Percentiles rank a stretch among this genome's conserved stretches.
phyloP scores from a whole-genome alignment of 2,329 filamentous ascomycete genomes.

The Colletotrichum simmondsii region DNA sequence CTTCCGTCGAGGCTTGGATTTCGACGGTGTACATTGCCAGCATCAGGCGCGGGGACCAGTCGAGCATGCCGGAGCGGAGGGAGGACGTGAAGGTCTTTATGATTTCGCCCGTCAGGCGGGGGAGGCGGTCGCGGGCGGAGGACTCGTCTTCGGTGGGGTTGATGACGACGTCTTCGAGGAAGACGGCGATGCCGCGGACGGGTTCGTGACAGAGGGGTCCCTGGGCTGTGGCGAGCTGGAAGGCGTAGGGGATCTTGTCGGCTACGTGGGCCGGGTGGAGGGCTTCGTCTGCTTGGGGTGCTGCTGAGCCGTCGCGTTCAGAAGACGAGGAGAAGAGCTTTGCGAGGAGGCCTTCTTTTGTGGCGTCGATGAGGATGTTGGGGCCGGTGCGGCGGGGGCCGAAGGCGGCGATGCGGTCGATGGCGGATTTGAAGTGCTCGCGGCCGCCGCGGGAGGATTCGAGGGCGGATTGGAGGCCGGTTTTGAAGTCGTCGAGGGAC shows the following conservation, averaged over 20 bases:
- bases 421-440: conserved; percentile 80
- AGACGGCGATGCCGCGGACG: conserved; percentile 90
- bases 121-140: conserved; percentile 73
- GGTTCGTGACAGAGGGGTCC: conserved; percentile 94
- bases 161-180: conserved; percentile 83
- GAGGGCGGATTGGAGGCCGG: conserved; percentile 75
- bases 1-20: conserved; percentile 95
- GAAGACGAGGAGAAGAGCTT: conserved; percentile 68
- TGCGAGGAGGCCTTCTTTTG: conserved; percentile 75
- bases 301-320: conserved; percentile 40
- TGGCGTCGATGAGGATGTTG: conserved; percentile 89
- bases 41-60: conserved; percentile 95
- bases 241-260: conserved; percentile 93
- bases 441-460: conserved; percentile 74
- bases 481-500: conserved; percentile 80
- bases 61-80: conserved; percentile 88
- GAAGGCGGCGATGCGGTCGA: conserved; percentile 89
- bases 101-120: conserved; percentile 89
- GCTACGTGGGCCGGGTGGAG: conserved; percentile 76
- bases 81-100: conserved; percentile 88
- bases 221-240: conserved; percentile 90
- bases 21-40: conserved; percentile 98
- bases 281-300: conserved; percentile 56
- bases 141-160: conserved; percentile 58
- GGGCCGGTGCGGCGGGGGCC: conserved; percentile 87